Base-by-base conservation (phyloP, 2,329 filamentous ascomycete genomes). In the Penicillium sp. region DNA sequence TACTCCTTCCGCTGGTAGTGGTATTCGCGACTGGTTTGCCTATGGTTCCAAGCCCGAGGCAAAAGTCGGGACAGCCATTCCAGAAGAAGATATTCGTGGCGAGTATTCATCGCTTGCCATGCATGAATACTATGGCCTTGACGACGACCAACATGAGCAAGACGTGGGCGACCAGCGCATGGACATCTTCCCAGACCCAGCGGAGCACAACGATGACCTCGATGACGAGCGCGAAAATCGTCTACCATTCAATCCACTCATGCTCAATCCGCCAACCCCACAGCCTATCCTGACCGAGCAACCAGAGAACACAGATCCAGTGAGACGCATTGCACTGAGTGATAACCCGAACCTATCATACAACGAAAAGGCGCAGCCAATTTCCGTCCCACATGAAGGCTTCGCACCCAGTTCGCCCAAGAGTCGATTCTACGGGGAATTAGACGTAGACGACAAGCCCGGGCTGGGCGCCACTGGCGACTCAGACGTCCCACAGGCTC, bases 261-360 rank as follows among this genome's bases (percentile, higher is more conserved):
- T 65, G 50, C 70, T 77, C 63, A 76, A 77, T 43, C 73, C 73
- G 18, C 72, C 73, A 16, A 74, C 72, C 6, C 73, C 73, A 2
- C 65, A 65, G 35, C 68, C 69, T 8, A 45, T 55, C 27, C 41
- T 60, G 14, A 54, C 60, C 1, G 55, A 65, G 10, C 60, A 57
- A 14, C 46, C 46, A 14, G 48, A 60, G 43, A 55, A 61, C 30
- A 58, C 60, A 7, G 63, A 59, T 30, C 55, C 59, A 12, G 53
- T 63, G n/a, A 60, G 62, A 13, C 70, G 70, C 18, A 53, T 59
- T 53, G 63, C 60, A 1, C 54, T 72, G 9, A 59, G 56, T 1
- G 66, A 69, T 40, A 67, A 67, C 10, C 63, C 64, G 38, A 73
- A 70, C 51, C 55, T 68, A 27, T 65, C 65, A 3, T 61, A 62